These are phyloP conservation scores for Trametopsis cervina DNA, from an alignment of 768 basidiomycete genomes.

Conservation along the genomic window DNA sequence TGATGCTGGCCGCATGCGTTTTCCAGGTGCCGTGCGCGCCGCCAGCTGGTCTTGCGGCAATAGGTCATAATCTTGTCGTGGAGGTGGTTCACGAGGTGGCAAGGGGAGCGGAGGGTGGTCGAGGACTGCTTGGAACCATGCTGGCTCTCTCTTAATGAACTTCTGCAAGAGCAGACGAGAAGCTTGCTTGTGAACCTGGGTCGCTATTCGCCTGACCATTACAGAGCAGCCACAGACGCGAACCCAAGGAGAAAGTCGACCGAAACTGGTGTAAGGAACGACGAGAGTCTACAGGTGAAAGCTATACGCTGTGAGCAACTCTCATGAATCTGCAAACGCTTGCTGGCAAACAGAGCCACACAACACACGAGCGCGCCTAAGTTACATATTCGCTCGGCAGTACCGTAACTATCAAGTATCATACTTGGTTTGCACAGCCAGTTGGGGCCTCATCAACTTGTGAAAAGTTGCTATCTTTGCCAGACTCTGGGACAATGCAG, in stretches of 20 bases:
- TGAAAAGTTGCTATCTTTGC: no score
- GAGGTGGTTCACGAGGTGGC: slow-evolving; percentile 65
- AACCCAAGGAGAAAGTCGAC: neutral
- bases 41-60: slow-evolving; percentile 6
- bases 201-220: slow-evolving; percentile 78
- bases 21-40: slow-evolving; percentile 15
- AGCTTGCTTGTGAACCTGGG: slow-evolving; percentile 84
- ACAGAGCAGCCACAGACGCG: neutral
- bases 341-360: neutral
- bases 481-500: no score
- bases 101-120: slow-evolving; percentile 84
- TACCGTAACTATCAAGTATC: no score
- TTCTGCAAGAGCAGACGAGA: slow-evolving; percentile 70
- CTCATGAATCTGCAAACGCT: neutral
- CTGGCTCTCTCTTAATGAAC: slow-evolving; percentile 58
- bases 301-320: neutral
- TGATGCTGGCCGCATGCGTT: slow-evolving; percentile 9
- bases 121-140: slow-evolving; percentile 81
- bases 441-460: no score
- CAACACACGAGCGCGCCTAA: no score
- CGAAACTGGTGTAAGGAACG: neutral
- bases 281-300: neutral
- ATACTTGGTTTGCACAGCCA: no score
- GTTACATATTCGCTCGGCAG: no score
- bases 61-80: slow-evolving; percentile 49